Evolutionary conservation across 495 filamentous ascomycete species (phyloP), one percentile per base, ranked within the genome.

Genomic region (Penicillium coffeae): DNA sequence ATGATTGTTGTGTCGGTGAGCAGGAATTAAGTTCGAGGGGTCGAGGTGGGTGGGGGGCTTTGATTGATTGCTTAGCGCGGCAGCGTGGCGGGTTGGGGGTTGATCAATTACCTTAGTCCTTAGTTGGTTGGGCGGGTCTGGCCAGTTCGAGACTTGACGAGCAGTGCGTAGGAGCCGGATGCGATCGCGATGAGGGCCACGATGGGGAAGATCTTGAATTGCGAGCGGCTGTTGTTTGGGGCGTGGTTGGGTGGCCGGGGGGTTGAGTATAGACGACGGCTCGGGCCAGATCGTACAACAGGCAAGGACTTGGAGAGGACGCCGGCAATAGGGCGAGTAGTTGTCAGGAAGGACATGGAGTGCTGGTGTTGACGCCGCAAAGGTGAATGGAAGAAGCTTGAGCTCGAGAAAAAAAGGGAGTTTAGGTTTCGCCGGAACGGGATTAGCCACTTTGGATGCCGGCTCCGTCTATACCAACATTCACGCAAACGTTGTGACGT

Each of bases 201-300:
- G 58, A 89, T 80, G 3, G 85, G 85, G 69, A 82, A 75, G 64
- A 87, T 59, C 63, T 79, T 83, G 58, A 87, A 78, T 19, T 79
- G 71, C 13, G 67, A 73, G 40, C 65, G 63, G 50, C 51, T 64
- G 57, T 62, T 63, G 43, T 69, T 55, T 21, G 52, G 60, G 22
- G 62, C 61, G 42, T 50, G 32, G 41, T 49, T 36, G 15, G 60
- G 46, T 45, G 58, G 52, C 39, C 54, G 62, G 46, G 53, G 50
- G 43, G 54, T 63, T n/a, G 60, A 63, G 40, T 54, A 58, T 18
- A 54, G 48, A 47, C 60, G 48, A 47, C 60, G 60, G 42, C 38
- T 52, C 47, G 53, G 43, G 25, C 33, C 43, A 33, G 56, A 54
- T 49, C 54, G 55, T 13, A n/a, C 21, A 14, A 59, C 21, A 2